Percentiles rank a stretch among this genome's conserved stretches.
These are phyloP conservation scores for Malus domestica DNA, from an alignment of 306 rosid genomes.

Conservation along the genomic window DNA sequence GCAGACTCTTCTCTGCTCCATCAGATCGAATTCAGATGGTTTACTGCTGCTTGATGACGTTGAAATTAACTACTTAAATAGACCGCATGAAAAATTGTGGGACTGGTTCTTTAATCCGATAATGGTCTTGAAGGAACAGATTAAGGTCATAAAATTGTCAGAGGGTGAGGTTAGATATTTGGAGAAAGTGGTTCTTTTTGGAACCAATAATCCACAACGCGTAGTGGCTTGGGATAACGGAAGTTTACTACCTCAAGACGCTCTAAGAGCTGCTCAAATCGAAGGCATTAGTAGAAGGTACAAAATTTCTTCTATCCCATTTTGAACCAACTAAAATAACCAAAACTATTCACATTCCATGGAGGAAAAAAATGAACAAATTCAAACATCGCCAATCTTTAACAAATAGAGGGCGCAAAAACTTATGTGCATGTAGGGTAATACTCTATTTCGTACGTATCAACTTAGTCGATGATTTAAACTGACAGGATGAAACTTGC, in stretches of 20 bases:
- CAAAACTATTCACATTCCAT: not conserved
- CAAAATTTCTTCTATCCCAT: not conserved
- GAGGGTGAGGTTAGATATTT: slow-evolving; percentile 57
- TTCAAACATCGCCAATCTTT: not conserved
- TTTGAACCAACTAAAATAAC: not conserved
- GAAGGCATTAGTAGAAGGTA: slow-evolving; percentile 81
- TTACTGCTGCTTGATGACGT: slow-evolving; percentile 50
- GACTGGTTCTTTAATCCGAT: slow-evolving; percentile 88
- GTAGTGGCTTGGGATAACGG: slow-evolving; percentile 59
- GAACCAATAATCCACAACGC: slow-evolving; percentile 37
- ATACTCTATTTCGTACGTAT: not conserved
- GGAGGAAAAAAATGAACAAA: not conserved
- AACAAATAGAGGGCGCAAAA: too few species aligned
- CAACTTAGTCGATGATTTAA: not conserved
- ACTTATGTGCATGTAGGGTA: too few species aligned
- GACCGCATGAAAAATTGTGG: slow-evolving; percentile 72
- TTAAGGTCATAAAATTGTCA: slow-evolving; percentile 47
- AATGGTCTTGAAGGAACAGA: slow-evolving; percentile 78
- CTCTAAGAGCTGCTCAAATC: slow-evolving; percentile 73
- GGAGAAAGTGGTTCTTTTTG: slow-evolving; percentile 69
- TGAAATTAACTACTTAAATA: slow-evolving; percentile 54
- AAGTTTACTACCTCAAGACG: slow-evolving; percentile 34
- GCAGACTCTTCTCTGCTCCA: slow-evolving; percentile 54
- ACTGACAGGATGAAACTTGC: not conserved
- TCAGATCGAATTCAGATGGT: slow-evolving; percentile 61